phyloP scores from a whole-genome alignment of 2,329 filamentous ascomycete species.

The Aureobasidium musti region DNA sequence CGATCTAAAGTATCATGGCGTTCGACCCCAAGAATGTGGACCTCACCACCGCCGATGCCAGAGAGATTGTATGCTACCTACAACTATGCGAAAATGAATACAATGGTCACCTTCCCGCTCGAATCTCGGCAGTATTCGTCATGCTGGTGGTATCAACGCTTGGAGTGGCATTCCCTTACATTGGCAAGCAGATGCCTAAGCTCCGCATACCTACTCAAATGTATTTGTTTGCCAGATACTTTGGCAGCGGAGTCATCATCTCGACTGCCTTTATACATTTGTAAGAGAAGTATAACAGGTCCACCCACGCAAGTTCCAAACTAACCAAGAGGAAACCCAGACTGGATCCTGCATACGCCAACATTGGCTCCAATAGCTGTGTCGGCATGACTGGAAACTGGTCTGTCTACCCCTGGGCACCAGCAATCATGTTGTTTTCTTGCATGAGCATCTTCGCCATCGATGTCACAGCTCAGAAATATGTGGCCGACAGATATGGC shows the following conservation, averaged over 20 bases:
- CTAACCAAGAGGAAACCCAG: not conserved
- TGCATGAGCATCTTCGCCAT: constrained; percentile 55
- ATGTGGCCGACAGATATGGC: constrained; percentile 53
- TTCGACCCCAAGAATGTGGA: constrained; percentile 19
- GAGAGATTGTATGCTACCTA: constrained; percentile 17
- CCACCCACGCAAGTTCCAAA: not conserved
- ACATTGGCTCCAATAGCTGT: constrained; percentile 50
- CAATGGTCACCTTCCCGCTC: constrained; percentile 42
- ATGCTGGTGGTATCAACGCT: constrained; percentile 47
- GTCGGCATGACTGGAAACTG: constrained; percentile 58
- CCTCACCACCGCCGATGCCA: not conserved
- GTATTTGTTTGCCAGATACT: constrained; percentile 89
- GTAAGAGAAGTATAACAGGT: not conserved
- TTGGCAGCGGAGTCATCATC: constrained; percentile 91
- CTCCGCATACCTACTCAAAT: constrained; percentile 13
- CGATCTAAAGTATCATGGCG: not conserved
- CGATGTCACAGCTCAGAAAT: constrained; percentile 55
- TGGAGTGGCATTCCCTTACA: constrained; percentile 48
- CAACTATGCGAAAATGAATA: constrained; percentile 10
- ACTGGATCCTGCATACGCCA: not conserved
- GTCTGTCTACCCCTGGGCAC: constrained; percentile 55
- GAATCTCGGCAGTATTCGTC: constrained; percentile 50
- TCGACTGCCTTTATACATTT: constrained; percentile 70
- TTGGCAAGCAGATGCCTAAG: constrained; percentile 46
- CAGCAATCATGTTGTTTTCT: constrained; percentile 54